phyloP scores from a whole-genome alignment of 805 yeast genomes.

The Kazachstania africana region DNA sequence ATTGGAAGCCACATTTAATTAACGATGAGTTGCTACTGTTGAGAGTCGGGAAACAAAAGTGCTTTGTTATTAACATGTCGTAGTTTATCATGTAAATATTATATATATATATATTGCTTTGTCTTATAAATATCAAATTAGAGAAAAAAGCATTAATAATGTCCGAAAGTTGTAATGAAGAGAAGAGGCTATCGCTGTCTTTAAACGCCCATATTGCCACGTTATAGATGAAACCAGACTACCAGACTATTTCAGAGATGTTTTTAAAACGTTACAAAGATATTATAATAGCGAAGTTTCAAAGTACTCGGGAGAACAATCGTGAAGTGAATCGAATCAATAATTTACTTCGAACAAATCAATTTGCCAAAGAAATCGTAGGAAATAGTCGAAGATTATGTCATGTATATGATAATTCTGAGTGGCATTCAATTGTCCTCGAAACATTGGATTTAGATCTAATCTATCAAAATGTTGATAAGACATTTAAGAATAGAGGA shows the following conservation, averaged over 20 bases:
- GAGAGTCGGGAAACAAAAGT: constrained; percentile 65
- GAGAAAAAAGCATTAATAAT: too few species aligned
- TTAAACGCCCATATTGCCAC: too few species aligned
- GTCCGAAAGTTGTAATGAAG: too few species aligned
- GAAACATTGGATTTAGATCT: constrained; percentile 49
- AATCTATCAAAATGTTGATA: constrained; percentile 52
- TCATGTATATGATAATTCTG: constrained; percentile 31
- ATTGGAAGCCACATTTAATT: constrained; percentile 40
- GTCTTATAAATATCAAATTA: too few species aligned
- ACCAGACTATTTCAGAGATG: constrained; percentile 14
- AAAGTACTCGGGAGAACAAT: constrained; percentile 10
- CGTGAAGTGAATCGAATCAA: constrained; percentile 6
- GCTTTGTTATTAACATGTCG: constrained; percentile 45
- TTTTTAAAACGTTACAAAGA: constrained; percentile 15
- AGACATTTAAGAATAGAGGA: constrained; percentile 29
- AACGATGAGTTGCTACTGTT: constrained; percentile 52
- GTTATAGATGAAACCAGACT: too few species aligned
- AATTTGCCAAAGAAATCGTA: constrained; percentile 17
- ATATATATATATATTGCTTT: too few species aligned
- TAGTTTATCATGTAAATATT: too few species aligned
- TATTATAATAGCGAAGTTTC: constrained; percentile 9
- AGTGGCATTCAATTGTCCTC: constrained; percentile 43
- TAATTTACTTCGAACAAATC: constrained; percentile 9
- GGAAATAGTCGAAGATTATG: constrained; percentile 15
- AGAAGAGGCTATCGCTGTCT: too few species aligned